These are phyloP conservation scores for Trypethelium eluteriae DNA, from an alignment of 495 filamentous ascomycete genomes.

Conservation along the genomic window DNA sequence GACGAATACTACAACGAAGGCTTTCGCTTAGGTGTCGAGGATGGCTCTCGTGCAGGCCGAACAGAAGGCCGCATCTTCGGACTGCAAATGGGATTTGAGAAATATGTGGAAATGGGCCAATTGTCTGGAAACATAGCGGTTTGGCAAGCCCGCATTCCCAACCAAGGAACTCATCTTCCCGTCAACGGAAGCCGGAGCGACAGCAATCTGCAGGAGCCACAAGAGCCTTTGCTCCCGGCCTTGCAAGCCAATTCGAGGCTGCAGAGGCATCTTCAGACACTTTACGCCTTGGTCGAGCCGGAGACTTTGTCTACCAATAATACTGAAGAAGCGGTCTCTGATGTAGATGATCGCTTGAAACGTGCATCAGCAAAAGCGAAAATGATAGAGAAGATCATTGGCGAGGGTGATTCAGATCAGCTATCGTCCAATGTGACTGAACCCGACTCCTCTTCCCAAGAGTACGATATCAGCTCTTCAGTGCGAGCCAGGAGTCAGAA, in stretches of 20 bases:
- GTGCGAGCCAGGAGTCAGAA: not conserved
- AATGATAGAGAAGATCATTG: conserved; percentile 66
- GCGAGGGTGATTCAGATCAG: conserved; percentile 39
- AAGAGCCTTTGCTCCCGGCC: conserved; percentile 30
- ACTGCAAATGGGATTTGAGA: conserved; percentile 87
- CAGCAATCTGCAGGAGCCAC: not conserved
- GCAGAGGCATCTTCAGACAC: conserved; percentile 59
- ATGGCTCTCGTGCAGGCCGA: conserved; percentile 72
- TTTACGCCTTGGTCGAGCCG: conserved; percentile 70
- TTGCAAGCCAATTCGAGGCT: conserved; percentile 58
- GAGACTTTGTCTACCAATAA: conserved; percentile 71
- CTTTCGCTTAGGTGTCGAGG: conserved; percentile 62
- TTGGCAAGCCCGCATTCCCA: conserved; percentile 55
- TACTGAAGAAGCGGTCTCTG: conserved; percentile 72
- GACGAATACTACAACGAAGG: conserved; percentile 82
- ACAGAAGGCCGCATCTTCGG: conserved; percentile 86
- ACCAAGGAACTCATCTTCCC: no score
- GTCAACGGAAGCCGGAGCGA: not conserved
- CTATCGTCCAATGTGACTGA: no score
- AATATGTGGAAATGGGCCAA: conserved; percentile 69
- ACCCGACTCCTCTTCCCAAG: not conserved
- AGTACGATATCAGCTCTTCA: not conserved
- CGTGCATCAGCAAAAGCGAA: conserved; percentile 71
- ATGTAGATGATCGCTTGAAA: conserved; percentile 77
- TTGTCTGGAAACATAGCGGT: conserved; percentile 75